phyloP scores from a whole-genome alignment of 345 rosid genomes.

The Noccaea bulbosa region DNA sequence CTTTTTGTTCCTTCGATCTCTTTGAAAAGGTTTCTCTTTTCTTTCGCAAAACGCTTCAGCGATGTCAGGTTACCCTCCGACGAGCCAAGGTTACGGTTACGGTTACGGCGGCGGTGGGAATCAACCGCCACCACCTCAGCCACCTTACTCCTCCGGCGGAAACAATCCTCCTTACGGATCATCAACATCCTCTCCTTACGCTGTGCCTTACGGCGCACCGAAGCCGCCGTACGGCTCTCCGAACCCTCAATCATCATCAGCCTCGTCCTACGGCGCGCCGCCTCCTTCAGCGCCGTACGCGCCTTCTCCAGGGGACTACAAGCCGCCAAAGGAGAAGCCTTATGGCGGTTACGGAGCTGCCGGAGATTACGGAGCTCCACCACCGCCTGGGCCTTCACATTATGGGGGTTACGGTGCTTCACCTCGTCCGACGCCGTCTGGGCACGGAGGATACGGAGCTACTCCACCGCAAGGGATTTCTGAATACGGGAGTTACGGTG shows the following conservation, averaged over 20 bases:
- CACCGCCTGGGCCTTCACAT: slow-evolving; percentile 30
- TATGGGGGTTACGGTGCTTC: slow-evolving; percentile 45
- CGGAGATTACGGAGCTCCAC: slow-evolving; percentile 63
- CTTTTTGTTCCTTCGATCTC: background rate
- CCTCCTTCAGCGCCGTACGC: slow-evolving; percentile 54
- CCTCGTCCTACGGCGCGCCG: slow-evolving; percentile 42
- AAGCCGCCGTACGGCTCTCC: slow-evolving; percentile 47
- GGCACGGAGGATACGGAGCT: slow-evolving; percentile 45
- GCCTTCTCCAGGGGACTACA: slow-evolving; percentile 48
- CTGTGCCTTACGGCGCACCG: slow-evolving; percentile 44
- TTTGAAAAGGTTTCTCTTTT: background rate
- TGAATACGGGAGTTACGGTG: slow-evolving; percentile 50
- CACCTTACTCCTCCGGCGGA: slow-evolving; percentile 46
- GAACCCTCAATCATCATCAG: slow-evolving; percentile 31
- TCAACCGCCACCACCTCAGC: slow-evolving; percentile 40
- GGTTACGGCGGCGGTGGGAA: slow-evolving; percentile 53
- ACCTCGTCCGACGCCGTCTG: slow-evolving; percentile 42
- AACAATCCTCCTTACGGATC: slow-evolving; percentile 39
- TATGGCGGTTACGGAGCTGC: slow-evolving; percentile 46
- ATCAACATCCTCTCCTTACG: slow-evolving; percentile 46
- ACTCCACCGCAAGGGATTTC: slow-evolving; percentile 38
- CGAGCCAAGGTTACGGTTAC: slow-evolving; percentile 74
- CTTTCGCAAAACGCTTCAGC: background rate
- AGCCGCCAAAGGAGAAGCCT: slow-evolving; percentile 78
- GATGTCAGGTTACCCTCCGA: slow-evolving; percentile 45